A percentile compares a stretch with the other conserved stretches of the same genome.
These are phyloP conservation scores for Talaromyces piceae DNA, from an alignment of 2,329 filamentous ascomycete species.

Conservation along the genomic window DNA sequence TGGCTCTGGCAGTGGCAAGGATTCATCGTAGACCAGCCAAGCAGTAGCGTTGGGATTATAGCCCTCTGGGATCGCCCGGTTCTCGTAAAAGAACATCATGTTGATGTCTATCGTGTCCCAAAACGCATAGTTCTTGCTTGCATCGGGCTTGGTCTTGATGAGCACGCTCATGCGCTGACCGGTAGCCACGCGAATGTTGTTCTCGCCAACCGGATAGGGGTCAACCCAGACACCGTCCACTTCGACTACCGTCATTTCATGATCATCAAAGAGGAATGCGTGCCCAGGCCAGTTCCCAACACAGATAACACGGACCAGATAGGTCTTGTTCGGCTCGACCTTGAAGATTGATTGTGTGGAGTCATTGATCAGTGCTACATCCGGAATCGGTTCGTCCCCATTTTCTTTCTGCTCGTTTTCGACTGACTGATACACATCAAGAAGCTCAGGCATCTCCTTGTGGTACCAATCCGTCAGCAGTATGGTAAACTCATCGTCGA, in stretches of 20 bases:
- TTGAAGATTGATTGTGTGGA: slow-evolving; percentile 52
- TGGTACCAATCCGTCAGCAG: slow-evolving; percentile 69
- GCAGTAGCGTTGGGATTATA: slow-evolving; percentile 52
- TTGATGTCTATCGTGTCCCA: slow-evolving; percentile 63
- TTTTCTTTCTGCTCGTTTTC: slow-evolving; percentile 41
- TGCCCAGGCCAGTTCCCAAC: slow-evolving; percentile 60
- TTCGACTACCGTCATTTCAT: slow-evolving; percentile 33
- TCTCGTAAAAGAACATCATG: slow-evolving; percentile 28
- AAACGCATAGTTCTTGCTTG: slow-evolving; percentile 58
- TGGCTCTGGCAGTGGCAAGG: slow-evolving; percentile 42
- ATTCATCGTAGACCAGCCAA: slow-evolving; percentile 47
- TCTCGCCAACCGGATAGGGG: slow-evolving; percentile 40
- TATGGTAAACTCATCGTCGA: slow-evolving; percentile 57
- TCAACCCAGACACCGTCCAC: slow-evolving; percentile 30
- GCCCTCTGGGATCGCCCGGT: slow-evolving; percentile 48
- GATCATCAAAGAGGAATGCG: slow-evolving; percentile 40
- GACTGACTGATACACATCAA: slow-evolving; percentile 35
- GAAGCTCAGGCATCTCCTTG: slow-evolving; percentile 44
- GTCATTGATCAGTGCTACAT: slow-evolving; percentile 65
- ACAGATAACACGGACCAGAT: slow-evolving; percentile 65
- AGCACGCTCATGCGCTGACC: slow-evolving; percentile 56
- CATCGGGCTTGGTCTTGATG: slow-evolving; percentile 55
- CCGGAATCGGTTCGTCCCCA: slow-evolving; percentile 58
- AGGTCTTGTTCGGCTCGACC: slow-evolving; percentile 61
- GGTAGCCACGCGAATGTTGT: slow-evolving; percentile 58